Base-by-base conservation (phyloP, 2,329 filamentous ascomycete species). In the Rhytidhysteron rufulum region DNA sequence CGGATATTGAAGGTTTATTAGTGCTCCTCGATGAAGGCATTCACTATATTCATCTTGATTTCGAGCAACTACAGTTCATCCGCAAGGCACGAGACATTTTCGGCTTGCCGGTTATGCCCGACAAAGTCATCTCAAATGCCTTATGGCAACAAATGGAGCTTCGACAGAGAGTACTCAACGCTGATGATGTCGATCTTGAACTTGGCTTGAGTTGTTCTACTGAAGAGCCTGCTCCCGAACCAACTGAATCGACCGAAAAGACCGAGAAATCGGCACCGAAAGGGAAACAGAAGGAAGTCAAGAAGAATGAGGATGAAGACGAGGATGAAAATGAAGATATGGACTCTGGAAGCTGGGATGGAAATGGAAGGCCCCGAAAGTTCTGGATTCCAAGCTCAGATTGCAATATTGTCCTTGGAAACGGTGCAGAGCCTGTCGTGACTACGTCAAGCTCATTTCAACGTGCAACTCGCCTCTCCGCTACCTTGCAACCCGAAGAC, bases 111-210 rank as follows among this genome's bases (percentile, higher is more conserved):
- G 68, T 79, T 24, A 66, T 79, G 55, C 73, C 75, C 1, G 75
- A 79, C 37, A 70, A 70, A 39, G 73, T 78, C 34, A 72, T 79
- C 27, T 73, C 68, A 3, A 73, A 75, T 49, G 76, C 77, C 2
- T 54, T 80, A 6, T 80, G 77, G 77, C 75, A 76, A 60, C 71
- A 76, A 44, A 72, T 79, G 53, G 74, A 77, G 39, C 63, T 80
- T 4, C 67, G 77, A 9, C 77, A 79, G 47, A 71, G 65, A 36
- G 73, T 80, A 4, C 54, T 79, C 37, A 78, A 76, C 45, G 71
- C 75, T 4, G 63, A 67, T 15, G 72, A 78, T 17, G 53, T 61
- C 11, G 68, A 73, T n/a, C 61, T 76, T 50, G 75, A 78, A 47
- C 66, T 80, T 4, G 75, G 75, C 0, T 50, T 80, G 11, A 74